Percentiles rank a stretch among this genome's conserved stretches.
phyloP scores from a whole-genome alignment of 805 yeast genomes.

The Wickerhamiella australiensis region DNA sequence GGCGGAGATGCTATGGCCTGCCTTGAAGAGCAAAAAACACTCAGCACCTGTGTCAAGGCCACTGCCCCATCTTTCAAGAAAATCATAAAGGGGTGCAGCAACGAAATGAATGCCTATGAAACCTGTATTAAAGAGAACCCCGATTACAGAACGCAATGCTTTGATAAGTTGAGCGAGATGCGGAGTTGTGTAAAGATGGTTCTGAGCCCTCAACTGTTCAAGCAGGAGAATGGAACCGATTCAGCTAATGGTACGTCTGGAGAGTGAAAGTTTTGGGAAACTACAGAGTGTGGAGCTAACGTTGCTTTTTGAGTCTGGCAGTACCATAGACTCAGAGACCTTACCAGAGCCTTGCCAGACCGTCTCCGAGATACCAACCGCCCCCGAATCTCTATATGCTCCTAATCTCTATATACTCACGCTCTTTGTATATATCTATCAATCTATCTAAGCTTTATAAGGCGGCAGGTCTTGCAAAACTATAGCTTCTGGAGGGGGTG shows the following conservation, averaged over 20 bases:
- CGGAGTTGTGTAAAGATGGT: constrained; percentile 47
- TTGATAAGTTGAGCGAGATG: constrained; percentile 40
- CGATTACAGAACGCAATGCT: constrained; percentile 41
- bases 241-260: too few species aligned
- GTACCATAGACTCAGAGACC: too few species aligned
- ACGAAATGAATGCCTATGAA: constrained; percentile 50
- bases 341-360: too few species aligned
- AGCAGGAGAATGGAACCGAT: too few species aligned
- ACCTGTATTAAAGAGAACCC: constrained; percentile 43
- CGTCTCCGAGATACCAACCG: too few species aligned
- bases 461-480: neutral
- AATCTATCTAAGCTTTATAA: neutral
- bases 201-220: neutral
- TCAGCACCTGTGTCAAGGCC: constrained; percentile 51
- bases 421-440: neutral
- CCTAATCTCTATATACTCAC: too few species aligned
- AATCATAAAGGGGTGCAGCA: constrained; percentile 51
- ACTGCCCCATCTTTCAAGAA: constrained; percentile 60
- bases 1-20: constrained; percentile 43
- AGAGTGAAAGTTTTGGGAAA: too few species aligned
- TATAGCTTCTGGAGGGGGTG: neutral
- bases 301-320: too few species aligned
- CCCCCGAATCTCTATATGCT: too few species aligned
- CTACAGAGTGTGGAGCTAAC: too few species aligned
- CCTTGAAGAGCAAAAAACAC: constrained; percentile 40